Conservation (phyloP, 352 stramenopile genomes). For the Phytophthora pseudosyringae region DNA sequence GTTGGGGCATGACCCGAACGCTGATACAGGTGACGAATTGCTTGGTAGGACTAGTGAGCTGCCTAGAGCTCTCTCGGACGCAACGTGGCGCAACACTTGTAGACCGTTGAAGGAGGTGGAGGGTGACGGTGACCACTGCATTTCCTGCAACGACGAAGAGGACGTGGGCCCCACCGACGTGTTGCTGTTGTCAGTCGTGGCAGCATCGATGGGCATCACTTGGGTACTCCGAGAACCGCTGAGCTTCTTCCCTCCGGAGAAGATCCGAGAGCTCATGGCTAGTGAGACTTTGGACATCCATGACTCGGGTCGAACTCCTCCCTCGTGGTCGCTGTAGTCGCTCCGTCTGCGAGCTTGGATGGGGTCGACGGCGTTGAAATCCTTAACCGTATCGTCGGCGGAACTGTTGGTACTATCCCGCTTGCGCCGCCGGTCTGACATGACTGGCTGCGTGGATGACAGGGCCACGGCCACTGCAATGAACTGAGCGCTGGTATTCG, state of each 20-base stretch:
- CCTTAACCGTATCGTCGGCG: constrained; percentile 31
- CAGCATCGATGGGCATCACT: constrained; percentile 51
- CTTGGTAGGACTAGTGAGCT: constrained; percentile 3
- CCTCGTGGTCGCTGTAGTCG: constrained; percentile 27
- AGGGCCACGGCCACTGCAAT: constrained; percentile 7
- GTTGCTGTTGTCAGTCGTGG: constrained; percentile 15
- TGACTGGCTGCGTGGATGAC: constrained; percentile 21
- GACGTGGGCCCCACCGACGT: constrained; percentile 7
- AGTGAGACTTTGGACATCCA: constrained; percentile 73
- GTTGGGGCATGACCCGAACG: constrained; percentile 34
- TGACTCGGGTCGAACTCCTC: constrained; percentile 45
- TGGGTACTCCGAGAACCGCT: constrained; percentile 63
- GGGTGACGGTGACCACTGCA: background rate
- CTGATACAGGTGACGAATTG: constrained; percentile 6
- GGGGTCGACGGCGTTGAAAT: constrained; percentile 46
- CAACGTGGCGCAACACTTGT: constrained; percentile 9
- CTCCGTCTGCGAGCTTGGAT: constrained; percentile 29
- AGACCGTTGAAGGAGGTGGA: background rate
- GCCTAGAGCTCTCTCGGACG: constrained; percentile 13
- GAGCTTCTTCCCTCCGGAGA: constrained; percentile 53
- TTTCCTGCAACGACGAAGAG: constrained; percentile 17
- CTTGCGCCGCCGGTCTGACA: constrained; percentile 51
- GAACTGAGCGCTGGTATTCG: constrained; percentile 4
- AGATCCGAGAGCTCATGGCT: constrained; percentile 70
- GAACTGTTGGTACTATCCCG: constrained; percentile 36